Conservation (phyloP, 2,329 filamentous ascomycete species). For the Whalleya microplaca region DNA sequence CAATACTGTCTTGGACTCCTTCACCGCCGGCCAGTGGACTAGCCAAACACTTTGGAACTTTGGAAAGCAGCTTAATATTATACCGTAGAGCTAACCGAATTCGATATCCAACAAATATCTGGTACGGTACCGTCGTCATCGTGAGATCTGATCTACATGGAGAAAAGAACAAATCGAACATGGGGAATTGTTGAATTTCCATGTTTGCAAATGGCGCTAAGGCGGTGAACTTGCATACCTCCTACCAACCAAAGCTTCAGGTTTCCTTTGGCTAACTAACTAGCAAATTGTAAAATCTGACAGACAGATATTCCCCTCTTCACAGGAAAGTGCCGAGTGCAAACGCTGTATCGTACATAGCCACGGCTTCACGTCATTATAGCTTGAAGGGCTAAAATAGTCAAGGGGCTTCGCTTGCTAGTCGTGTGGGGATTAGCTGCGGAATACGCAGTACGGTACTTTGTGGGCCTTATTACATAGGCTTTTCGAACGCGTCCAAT, state of each 20-base stretch:
- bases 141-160: slow-evolving; percentile 20
- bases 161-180: slow-evolving; percentile 27
- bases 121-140: slow-evolving; percentile 9
- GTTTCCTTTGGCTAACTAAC: no score
- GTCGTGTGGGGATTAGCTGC: slow-evolving; percentile 13
- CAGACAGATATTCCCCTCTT: no score
- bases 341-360: background rate
- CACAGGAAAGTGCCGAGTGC: background rate
- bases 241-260: background rate
- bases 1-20: background rate
- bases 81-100: background rate
- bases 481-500: slow-evolving; percentile 20
- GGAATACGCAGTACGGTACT: background rate
- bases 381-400: background rate
- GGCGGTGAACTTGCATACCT: slow-evolving; percentile 12
- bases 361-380: background rate
- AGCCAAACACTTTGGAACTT: background rate
- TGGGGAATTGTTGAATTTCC: slow-evolving; percentile 21
- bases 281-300: no score
- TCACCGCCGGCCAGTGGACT: background rate
- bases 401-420: background rate
- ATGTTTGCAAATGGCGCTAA: slow-evolving; percentile 23
- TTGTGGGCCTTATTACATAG: slow-evolving; percentile 20
- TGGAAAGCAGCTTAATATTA: background rate
- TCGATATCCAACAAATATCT: background rate